phyloP scores from a whole-genome alignment of 192 early-diverging fungal species.

The Backusella tuberculispora region DNA sequence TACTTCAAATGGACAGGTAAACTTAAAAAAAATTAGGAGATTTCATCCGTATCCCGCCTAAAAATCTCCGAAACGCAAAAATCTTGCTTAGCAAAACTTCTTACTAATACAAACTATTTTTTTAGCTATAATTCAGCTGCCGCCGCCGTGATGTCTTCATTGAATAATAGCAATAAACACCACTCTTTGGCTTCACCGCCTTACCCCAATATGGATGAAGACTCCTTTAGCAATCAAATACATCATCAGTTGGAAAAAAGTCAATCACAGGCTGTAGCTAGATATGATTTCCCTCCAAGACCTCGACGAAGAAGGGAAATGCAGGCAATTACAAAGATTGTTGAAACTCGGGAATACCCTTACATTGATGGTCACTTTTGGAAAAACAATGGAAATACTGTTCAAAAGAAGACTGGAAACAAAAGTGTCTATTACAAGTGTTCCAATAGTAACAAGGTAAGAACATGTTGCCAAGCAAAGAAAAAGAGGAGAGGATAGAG shows the following conservation, averaged over 20 bases:
- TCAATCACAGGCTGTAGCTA: not conserved
- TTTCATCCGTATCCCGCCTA: conserved; percentile 11
- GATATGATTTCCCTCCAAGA: conserved; percentile 21
- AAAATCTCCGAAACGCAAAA: not conserved
- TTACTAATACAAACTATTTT: conserved; percentile 19
- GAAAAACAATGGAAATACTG: conserved; percentile 67
- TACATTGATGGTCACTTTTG: conserved; percentile 53
- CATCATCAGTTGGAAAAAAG: conserved; percentile 6
- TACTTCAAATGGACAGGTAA: conserved; percentile 24
- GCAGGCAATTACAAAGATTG: conserved; percentile 60
- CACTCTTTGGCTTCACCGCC: not conserved
- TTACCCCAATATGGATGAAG: conserved; percentile 15
- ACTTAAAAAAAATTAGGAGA: not conserved
- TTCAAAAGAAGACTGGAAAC: conserved; percentile 54
- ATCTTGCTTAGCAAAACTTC: conserved; percentile 10
- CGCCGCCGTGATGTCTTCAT: conserved; percentile 15
- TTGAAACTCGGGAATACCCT: conserved; percentile 54
- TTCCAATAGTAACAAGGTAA: conserved; percentile 55
- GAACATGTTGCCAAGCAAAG: conserved; percentile 10
- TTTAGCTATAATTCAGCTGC: not conserved
- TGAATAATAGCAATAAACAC: conserved; percentile 5
- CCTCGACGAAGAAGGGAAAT: conserved; percentile 61
- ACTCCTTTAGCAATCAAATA: not conserved
- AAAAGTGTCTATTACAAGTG: conserved; percentile 66
- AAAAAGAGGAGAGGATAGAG: not conserved